A percentile compares a stretch with the other conserved stretches of the same genome.
These are phyloP conservation scores for Syzygium jambos DNA, from an alignment of 345 rosid genomes.

Conservation along the genomic window DNA sequence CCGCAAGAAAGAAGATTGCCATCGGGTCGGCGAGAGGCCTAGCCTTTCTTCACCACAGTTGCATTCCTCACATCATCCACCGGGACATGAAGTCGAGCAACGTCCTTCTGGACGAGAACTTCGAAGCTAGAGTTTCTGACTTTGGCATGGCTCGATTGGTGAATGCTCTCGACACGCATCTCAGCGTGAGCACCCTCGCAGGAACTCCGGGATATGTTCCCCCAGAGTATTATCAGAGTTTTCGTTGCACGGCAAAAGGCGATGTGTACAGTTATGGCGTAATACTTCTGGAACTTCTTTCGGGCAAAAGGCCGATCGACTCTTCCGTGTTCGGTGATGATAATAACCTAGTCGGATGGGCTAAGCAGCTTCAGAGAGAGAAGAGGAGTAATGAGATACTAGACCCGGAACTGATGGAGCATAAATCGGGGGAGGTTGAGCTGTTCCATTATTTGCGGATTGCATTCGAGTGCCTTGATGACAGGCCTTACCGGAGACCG, in stretches of 20 bases:
- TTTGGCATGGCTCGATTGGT: conserved; percentile 96
- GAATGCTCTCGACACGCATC: conserved; percentile 88
- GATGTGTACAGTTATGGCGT: conserved; percentile 97
- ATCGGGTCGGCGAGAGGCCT: conserved; percentile 94
- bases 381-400: conserved; percentile 54
- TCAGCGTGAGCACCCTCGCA: conserved; percentile 93
- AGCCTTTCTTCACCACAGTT: conserved; percentile 97
- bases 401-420: conserved; percentile 45
- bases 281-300: conserved; percentile 83
- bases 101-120: conserved; percentile 82
- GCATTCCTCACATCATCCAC: conserved; percentile 95
- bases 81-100: conserved; percentile 98
- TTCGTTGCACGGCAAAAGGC: conserved; percentile 90
- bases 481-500: conserved; percentile 74
- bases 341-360: conserved; percentile 95
- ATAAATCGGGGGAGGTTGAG: conserved; percentile 51
- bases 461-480: conserved; percentile 89
- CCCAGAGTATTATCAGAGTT: conserved; percentile 94
- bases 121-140: conserved; percentile 93
- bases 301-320: conserved; percentile 91
- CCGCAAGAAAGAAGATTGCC: conserved; percentile 78
- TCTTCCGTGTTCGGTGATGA: conserved; percentile 78
- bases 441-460: conserved; percentile 59
- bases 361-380: conserved; percentile 73
- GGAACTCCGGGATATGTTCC: conserved; percentile 98